These are phyloP conservation scores for Trichoderma breve DNA, from an alignment of 2,329 filamentous ascomycete genomes.

Conservation along the genomic window DNA sequence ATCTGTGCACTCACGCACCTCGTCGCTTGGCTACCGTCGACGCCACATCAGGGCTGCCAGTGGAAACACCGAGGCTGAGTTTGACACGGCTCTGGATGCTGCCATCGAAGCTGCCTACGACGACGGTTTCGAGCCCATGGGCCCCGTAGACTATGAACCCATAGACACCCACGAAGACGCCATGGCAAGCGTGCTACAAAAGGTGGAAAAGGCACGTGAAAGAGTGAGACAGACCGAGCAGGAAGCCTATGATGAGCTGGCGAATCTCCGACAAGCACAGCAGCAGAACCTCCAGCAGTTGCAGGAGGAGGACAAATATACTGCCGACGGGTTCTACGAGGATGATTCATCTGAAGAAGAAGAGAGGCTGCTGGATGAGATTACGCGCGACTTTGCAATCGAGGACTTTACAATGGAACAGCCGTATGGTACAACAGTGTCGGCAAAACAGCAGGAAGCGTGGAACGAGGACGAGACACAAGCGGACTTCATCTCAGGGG, in stretches of 20 bases:
- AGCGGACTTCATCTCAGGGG: slow-evolving; percentile 39
- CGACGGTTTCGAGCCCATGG: slow-evolving; percentile 77
- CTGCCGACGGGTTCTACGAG: slow-evolving; percentile 58
- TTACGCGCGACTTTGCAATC: slow-evolving; percentile 78
- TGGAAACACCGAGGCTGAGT: slow-evolving; percentile 79
- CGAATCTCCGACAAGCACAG: slow-evolving; percentile 46
- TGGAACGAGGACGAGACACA: slow-evolving; percentile 3
- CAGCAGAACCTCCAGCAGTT: slow-evolving; percentile 33
- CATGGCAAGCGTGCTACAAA: slow-evolving; percentile 57
- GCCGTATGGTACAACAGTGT: neutral
- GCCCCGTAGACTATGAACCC: slow-evolving; percentile 41
- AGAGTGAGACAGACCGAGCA: slow-evolving; percentile 70
- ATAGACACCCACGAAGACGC: slow-evolving; percentile 43
- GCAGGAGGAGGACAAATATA: slow-evolving; percentile 19
- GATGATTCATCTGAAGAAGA: slow-evolving; percentile 68
- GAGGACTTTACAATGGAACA: slow-evolving; percentile 71
- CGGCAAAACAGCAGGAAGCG: slow-evolving; percentile 8
- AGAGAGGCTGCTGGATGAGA: slow-evolving; percentile 79
- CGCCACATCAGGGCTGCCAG: slow-evolving; percentile 69
- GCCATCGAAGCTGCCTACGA: slow-evolving; percentile 96
- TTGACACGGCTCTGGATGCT: slow-evolving; percentile 90
- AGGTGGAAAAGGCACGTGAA: slow-evolving; percentile 74
- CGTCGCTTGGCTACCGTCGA: slow-evolving; percentile 64
- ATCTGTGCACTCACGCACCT: slow-evolving; percentile 77
- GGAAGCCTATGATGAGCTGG: slow-evolving; percentile 49